phyloP scores from a whole-genome alignment of 1,284 basidiomycete genomes.

The Cryptococcus amylolentus region DNA sequence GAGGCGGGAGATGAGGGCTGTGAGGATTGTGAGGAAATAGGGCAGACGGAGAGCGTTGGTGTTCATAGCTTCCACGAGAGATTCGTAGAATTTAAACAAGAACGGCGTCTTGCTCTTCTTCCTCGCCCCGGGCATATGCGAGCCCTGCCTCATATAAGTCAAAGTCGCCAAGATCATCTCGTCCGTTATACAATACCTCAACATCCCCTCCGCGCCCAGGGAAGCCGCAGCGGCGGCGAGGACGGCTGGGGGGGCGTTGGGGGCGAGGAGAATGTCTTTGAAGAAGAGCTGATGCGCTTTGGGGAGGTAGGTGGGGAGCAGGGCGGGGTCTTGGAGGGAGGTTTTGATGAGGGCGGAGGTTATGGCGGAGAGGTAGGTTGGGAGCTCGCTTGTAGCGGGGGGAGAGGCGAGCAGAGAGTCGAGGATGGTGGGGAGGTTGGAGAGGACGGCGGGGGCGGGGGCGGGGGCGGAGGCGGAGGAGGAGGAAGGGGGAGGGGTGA shows the following conservation, averaged over 20 bases:
- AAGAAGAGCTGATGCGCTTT: constrained; percentile 75
- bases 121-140: constrained; percentile 43
- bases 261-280: constrained; percentile 57
- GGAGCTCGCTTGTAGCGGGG: constrained; percentile 57
- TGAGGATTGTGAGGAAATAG: constrained; percentile 62
- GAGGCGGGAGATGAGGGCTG: constrained; percentile 51
- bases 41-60: constrained; percentile 63
- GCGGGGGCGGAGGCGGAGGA: constrained; percentile 21
- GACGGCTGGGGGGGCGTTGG: constrained; percentile 28
- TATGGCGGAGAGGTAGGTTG: constrained; percentile 60
- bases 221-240: constrained; percentile 62
- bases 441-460: constrained; percentile 38
- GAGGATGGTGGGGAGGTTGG: constrained; percentile 64
- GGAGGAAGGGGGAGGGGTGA: constrained; percentile 52
- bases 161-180: constrained; percentile 58
- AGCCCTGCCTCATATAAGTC: constrained; percentile 39
- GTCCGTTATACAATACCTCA: constrained; percentile 68
- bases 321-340: constrained; percentile 40
- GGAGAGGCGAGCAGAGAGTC: constrained; percentile 69
- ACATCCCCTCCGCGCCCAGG: constrained; percentile 57
- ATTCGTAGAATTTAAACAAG: constrained; percentile 61
- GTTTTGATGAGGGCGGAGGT: constrained; percentile 45
- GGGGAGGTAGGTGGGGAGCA: constrained; percentile 53
- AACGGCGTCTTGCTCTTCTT: constrained; percentile 57
- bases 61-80: constrained; percentile 64